Evolutionary conservation across 805 yeast genomes (phyloP).

Genomic region (Vanderwaltozyma polyspora): DNA sequence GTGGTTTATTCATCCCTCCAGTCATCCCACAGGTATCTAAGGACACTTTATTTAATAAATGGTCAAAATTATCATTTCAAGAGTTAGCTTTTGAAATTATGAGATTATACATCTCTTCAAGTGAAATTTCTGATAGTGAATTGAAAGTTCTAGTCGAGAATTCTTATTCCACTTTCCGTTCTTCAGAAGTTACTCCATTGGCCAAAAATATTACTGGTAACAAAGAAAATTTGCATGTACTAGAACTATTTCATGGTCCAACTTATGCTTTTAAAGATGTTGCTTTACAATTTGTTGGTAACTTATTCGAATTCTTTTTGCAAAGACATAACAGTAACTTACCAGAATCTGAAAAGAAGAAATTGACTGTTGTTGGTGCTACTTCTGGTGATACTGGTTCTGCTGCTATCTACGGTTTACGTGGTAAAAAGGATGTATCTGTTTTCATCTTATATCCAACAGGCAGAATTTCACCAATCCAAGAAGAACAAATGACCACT

Average conservation of each 20-base stretch:
- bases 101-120: slow-evolving; percentile 60
- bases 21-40: slow-evolving; percentile 56
- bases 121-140: slow-evolving; percentile 65
- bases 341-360: slow-evolving; percentile 52
- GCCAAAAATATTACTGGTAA: slow-evolving; percentile 44
- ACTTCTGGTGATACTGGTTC: slow-evolving; percentile 99
- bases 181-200: slow-evolving; percentile 81
- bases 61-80: slow-evolving; percentile 70
- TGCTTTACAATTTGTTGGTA: slow-evolving; percentile 96
- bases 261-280: slow-evolving; percentile 98
- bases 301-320: slow-evolving; percentile 86
- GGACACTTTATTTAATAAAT: slow-evolving; percentile 42
- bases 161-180: slow-evolving; percentile 86
- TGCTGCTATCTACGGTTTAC: slow-evolving; percentile 95
- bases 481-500: slow-evolving; percentile 97
- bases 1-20: slow-evolving; percentile 89
- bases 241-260: slow-evolving; percentile 97
- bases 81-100: slow-evolving; percentile 81
- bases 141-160: slow-evolving; percentile 48
- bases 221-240: slow-evolving; percentile 50
- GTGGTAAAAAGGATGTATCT: slow-evolving; percentile 95
- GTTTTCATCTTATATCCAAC: slow-evolving; percentile 95
- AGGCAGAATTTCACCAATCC: slow-evolving; percentile 94
- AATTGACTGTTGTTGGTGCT: slow-evolving; percentile 95
- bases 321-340: slow-evolving; percentile 54